Conservation (phyloP, 2,329 filamentous ascomycete genomes). For the Xylaria sp. region DNA sequence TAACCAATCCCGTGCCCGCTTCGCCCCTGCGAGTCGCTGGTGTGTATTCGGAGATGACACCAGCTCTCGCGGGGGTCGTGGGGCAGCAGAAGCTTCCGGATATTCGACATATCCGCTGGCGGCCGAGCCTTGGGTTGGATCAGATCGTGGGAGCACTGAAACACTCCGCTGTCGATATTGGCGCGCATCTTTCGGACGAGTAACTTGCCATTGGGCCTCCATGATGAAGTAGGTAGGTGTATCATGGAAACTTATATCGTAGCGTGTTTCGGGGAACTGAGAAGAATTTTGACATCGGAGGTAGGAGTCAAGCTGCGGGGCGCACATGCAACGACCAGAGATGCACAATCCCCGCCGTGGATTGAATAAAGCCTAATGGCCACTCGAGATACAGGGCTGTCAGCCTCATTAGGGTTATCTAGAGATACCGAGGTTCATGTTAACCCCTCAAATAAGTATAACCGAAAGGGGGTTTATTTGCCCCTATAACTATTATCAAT, state of each 20-base stretch:
- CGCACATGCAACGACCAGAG: not conserved
- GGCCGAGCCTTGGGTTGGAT: slow-evolving; percentile 8
- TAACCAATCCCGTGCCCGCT: slow-evolving; percentile 19
- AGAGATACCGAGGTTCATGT: too few species aligned
- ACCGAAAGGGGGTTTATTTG: too few species aligned
- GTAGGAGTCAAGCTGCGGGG: slow-evolving; percentile 14
- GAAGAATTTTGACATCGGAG: not conserved
- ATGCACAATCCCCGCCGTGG: slow-evolving; percentile 9
- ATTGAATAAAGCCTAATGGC: slow-evolving; percentile 1
- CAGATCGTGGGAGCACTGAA: slow-evolving; percentile 20
- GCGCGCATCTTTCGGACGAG: slow-evolving; percentile 23
- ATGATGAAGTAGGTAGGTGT: slow-evolving; percentile 13
- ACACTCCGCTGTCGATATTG: slow-evolving; percentile 30
- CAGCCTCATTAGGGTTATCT: slow-evolving; percentile 3
- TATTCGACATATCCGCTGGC: slow-evolving; percentile 18
- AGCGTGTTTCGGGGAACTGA: slow-evolving; percentile 1
- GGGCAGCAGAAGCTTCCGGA: slow-evolving; percentile 6
- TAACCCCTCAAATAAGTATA: too few species aligned
- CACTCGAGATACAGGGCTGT: not conserved
- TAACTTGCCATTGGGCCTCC: slow-evolving; percentile 24
- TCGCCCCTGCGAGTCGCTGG: slow-evolving; percentile 21
- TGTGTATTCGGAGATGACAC: slow-evolving; percentile 17
- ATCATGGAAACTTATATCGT: slow-evolving; percentile 1
- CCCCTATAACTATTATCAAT: too few species aligned
- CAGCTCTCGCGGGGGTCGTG: not conserved